Evolutionary conservation across 1,284 basidiomycete genomes (phyloP), one percentile per base, ranked within the genome.

Genomic region (Ganoderma leucocontextum): DNA sequence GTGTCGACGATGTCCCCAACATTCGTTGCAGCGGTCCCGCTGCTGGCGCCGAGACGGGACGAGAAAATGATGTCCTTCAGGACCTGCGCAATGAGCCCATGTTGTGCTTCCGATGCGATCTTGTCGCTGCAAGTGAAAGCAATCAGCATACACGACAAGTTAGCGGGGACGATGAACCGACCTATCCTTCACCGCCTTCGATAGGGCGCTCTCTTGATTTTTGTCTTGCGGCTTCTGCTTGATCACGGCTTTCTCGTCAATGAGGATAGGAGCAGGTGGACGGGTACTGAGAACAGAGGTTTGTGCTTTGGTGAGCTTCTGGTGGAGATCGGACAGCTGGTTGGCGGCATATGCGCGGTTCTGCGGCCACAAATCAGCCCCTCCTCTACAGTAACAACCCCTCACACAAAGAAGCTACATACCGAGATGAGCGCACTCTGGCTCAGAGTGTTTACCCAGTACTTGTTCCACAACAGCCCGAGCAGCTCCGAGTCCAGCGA

Each of bases 391-490:
- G 12, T 12, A 12, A 9, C 7, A 42, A 29, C 39, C 19, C 1
- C 19, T 3, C 22, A 41, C n/a, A n/a, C 4, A n/a, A 17, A 41
- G 13, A 57, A 35, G 47, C 22, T 13, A 82, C 93, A 63, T 66
- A 97, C 96, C 53, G 95, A 95, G 55, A 98, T 93, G 41, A 98
- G 81, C 2, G 95, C 91, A 76, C 93, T 96, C 77, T 96, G 95
- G 76, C 93, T 94, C 39, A 99, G 86, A 0, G 97, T 99, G 75
- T 95, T 96, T 22, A 97, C 95, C 97, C 97, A 99, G 77, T 99
- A 99, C 82, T 99, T 99, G 84, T 99, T 98, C 97, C 97, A 99
- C 29, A 99, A 82, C 77, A 97, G 82, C 39, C 94, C 94, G 38
- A 99, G 85, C 15, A 99, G 82, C 75, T 96, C 90, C 25, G 90